A percentile compares a stretch with the other conserved stretches of the same genome.
These are phyloP conservation scores for Xenosphaeropsis pyriputrescens DNA, from an alignment of 2,329 filamentous ascomycete species.

Conservation along the genomic window DNA sequence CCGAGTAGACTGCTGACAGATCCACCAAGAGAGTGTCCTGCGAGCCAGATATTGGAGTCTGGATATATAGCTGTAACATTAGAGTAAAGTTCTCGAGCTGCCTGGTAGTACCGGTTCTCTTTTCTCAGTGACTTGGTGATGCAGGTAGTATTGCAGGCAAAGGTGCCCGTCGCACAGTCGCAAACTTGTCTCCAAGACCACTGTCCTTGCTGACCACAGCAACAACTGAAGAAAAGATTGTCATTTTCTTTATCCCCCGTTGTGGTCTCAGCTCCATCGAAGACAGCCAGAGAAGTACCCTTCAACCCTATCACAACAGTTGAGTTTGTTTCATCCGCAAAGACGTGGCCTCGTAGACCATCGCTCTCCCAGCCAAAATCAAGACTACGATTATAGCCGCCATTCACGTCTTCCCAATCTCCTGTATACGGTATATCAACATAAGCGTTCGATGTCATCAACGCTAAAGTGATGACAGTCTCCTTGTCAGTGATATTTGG, in stretches of 20 bases:
- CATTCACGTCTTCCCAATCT: slow-evolving; percentile 68
- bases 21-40: slow-evolving; percentile 85
- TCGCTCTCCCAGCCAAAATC: slow-evolving; percentile 91
- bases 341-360: slow-evolving; percentile 83
- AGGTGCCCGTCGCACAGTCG: slow-evolving; percentile 77
- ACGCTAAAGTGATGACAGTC: slow-evolving; percentile 66
- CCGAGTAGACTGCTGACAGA: slow-evolving; percentile 79
- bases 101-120: slow-evolving; percentile 85
- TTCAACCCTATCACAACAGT: slow-evolving; percentile 89
- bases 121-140: slow-evolving; percentile 58
- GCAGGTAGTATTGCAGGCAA: slow-evolving; percentile 86
- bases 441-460: slow-evolving; percentile 79
- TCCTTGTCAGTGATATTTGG: slow-evolving; percentile 75
- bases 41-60: slow-evolving; percentile 70
- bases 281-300: slow-evolving; percentile 78
- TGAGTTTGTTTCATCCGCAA: slow-evolving; percentile 70
- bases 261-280: slow-evolving; percentile 92
- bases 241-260: slow-evolving; percentile 97
- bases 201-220: slow-evolving; percentile 85
- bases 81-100: slow-evolving; percentile 76
- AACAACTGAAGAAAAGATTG: slow-evolving; percentile 96
- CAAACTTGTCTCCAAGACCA: slow-evolving; percentile 87
- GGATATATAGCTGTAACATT: slow-evolving; percentile 89
- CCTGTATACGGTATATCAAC: slow-evolving; percentile 52
- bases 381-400: slow-evolving; percentile 65